Evolutionary conservation across 2,329 filamentous ascomycete genomes (phyloP).

Genomic region (Cladosporium sphaerospermum): DNA sequence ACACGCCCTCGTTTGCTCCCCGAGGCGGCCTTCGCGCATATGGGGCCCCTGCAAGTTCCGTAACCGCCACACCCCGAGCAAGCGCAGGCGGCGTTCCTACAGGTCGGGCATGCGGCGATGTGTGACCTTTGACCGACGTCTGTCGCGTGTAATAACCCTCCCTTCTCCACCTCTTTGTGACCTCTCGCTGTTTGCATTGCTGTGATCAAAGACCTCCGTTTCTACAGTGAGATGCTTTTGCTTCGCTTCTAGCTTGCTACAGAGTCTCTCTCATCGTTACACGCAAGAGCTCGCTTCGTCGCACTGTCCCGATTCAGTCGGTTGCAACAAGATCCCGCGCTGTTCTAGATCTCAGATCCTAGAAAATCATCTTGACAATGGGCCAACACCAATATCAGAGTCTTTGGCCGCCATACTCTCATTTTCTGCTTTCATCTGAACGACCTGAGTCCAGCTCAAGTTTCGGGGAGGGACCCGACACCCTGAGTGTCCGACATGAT

Average conservation of each 20-base stretch:
- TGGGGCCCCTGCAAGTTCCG: slow-evolving; percentile 8
- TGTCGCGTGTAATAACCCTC: not conserved
- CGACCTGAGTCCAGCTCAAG: too few relatives aligned
- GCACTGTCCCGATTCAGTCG: not conserved
- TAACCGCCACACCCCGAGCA: slow-evolving; percentile 10
- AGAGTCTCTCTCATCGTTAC: slow-evolving; percentile 1
- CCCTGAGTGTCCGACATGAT: too few relatives aligned
- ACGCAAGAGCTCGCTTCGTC: not conserved
- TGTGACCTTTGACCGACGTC: slow-evolving; percentile 1
- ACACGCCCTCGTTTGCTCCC: slow-evolving; percentile 3
- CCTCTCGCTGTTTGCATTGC: not conserved
- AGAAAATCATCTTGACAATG: too few relatives aligned
- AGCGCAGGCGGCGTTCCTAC: slow-evolving; percentile 4
- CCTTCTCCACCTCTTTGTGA: not conserved
- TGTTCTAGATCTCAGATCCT: too few relatives aligned
- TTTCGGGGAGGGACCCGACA: too few relatives aligned
- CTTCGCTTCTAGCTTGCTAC: not conserved
- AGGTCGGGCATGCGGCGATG: slow-evolving; percentile 4
- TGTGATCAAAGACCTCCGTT: not conserved
- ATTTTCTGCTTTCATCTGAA: too few relatives aligned
- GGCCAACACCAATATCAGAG: too few relatives aligned
- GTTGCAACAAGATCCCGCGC: not conserved
- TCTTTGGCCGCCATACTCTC: too few relatives aligned
- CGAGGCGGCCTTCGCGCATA: slow-evolving; percentile 1
- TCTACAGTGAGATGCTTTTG: not conserved